Evolutionary conservation across 345 rosid genomes (phyloP).

Genomic region (Arabis alpina): DNA sequence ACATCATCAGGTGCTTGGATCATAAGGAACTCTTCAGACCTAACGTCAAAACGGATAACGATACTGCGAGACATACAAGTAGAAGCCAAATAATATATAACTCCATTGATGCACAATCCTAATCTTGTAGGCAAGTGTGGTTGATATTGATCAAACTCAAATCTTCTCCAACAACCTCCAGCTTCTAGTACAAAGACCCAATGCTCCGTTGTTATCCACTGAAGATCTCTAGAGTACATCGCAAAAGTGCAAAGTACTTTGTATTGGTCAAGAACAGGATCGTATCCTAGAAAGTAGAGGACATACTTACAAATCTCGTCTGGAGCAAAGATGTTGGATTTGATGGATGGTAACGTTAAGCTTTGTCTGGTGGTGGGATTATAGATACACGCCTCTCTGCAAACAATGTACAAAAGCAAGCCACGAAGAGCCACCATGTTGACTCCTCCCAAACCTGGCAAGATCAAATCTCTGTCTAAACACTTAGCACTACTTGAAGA

Average conservation of each 20-base stretch:
- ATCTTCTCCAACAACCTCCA: slow-evolving; percentile 5
- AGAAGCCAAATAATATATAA: slow-evolving; percentile 17
- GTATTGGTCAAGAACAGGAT: slow-evolving; percentile 29
- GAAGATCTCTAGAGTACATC: accelerated
- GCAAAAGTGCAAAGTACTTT: slow-evolving; percentile 3
- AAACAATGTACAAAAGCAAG: too few relatives aligned
- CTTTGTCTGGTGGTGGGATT: not conserved
- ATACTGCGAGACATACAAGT: not conserved
- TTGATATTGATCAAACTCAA: slow-evolving; percentile 11
- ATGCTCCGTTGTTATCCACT: not conserved
- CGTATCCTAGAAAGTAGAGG: slow-evolving; percentile 10
- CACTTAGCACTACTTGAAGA: too few relatives aligned
- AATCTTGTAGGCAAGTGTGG: not conserved
- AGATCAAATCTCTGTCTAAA: not conserved
- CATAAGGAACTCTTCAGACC: not conserved
- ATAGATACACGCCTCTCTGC: too few relatives aligned
- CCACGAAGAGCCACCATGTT: not conserved
- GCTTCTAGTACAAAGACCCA: slow-evolving; percentile 24
- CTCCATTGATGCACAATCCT: slow-evolving; percentile 18
- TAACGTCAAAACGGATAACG: slow-evolving; percentile 9
- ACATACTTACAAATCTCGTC: not conserved
- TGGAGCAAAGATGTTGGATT: too few relatives aligned
- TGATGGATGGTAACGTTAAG: too few relatives aligned
- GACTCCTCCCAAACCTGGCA: not conserved
- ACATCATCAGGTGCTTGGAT: not conserved